Conservation (phyloP, 2,329 filamentous ascomycete species). For the Myriangium duriaei region DNA sequence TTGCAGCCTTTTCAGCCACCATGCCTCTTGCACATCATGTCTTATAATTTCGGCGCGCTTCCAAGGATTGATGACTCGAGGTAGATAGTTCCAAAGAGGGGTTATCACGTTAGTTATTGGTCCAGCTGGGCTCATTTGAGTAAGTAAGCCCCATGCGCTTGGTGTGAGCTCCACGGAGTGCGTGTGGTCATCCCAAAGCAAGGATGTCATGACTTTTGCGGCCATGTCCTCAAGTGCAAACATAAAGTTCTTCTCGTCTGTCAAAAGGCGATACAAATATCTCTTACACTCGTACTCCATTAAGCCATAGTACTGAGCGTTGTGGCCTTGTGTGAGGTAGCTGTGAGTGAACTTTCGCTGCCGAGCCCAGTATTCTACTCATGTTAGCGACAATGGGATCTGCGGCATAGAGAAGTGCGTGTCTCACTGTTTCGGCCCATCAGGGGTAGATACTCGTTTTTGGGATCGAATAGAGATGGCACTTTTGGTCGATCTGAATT, state of each 20-base stretch:
- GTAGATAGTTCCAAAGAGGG: conserved; percentile 42
- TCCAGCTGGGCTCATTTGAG: conserved; percentile 45
- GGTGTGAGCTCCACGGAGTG: conserved; percentile 38
- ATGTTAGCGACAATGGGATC: conserved; percentile 10
- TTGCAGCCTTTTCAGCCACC: conserved; percentile 39
- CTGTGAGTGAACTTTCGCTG: conserved; percentile 42
- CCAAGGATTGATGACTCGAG: conserved; percentile 40
- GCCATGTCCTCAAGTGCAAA: conserved; percentile 44
- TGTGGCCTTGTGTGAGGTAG: conserved; percentile 36
- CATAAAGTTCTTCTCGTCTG: conserved; percentile 39
- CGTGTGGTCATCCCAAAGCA: conserved; percentile 42
- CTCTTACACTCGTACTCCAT: conserved; percentile 44
- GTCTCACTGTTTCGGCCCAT: conserved; percentile 44
- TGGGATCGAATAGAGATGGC: conserved; percentile 41
- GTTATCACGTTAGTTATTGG: conserved; percentile 46
- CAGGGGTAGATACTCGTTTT: conserved; percentile 43
- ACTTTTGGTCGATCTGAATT: conserved; percentile 41
- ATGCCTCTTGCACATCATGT: conserved; percentile 40
- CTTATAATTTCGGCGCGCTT: conserved; percentile 40
- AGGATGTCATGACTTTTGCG: conserved; percentile 43
- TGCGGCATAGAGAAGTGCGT: neutral
- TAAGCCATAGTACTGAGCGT: conserved; percentile 32
- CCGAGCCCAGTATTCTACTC: conserved; percentile 42
- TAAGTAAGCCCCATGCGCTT: conserved; percentile 44
- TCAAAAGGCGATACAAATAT: conserved; percentile 38